These are phyloP conservation scores for Trametes cingulata DNA, from an alignment of 768 basidiomycete species.

Conservation along the genomic window DNA sequence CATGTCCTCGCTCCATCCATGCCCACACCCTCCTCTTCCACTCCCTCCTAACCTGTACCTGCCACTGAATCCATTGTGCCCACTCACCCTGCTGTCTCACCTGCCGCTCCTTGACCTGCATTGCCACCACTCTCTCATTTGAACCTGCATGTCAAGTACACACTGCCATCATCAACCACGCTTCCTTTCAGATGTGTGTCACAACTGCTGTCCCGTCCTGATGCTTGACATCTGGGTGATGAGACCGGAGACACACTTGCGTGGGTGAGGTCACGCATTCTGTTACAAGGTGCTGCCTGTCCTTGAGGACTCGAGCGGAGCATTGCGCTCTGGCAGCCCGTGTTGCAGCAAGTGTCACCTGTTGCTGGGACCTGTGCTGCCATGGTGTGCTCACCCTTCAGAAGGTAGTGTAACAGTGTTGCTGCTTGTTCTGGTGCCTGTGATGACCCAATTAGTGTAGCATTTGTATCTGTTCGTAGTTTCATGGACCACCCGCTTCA, in stretches of 20 bases:
- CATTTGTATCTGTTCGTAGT: not conserved
- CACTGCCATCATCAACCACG: slow-evolving; percentile 7
- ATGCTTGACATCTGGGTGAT: not conserved
- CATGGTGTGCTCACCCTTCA: not conserved
- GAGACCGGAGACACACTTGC: not conserved
- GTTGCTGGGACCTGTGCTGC: not conserved
- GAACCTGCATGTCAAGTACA: not conserved
- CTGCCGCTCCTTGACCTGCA: not conserved
- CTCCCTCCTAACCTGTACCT: not conserved
- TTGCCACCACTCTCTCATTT: not conserved
- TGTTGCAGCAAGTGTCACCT: not conserved
- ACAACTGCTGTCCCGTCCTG: not conserved
- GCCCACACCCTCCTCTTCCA: not conserved
- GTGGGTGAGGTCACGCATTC: not conserved
- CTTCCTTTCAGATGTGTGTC: slow-evolving; percentile 8
- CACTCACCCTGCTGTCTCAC: not conserved
- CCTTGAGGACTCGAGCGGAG: not conserved
- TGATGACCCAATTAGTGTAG: not conserved
- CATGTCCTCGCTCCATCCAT: not conserved
- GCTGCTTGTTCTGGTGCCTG: not conserved
- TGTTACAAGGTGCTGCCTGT: not conserved
- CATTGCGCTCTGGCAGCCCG: not conserved
- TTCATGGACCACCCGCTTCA: not conserved
- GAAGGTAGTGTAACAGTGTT: not conserved
- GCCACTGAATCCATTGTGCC: not conserved